Conservation (phyloP, 495 filamentous ascomycete genomes). For the Oidiodendron maius region DNA sequence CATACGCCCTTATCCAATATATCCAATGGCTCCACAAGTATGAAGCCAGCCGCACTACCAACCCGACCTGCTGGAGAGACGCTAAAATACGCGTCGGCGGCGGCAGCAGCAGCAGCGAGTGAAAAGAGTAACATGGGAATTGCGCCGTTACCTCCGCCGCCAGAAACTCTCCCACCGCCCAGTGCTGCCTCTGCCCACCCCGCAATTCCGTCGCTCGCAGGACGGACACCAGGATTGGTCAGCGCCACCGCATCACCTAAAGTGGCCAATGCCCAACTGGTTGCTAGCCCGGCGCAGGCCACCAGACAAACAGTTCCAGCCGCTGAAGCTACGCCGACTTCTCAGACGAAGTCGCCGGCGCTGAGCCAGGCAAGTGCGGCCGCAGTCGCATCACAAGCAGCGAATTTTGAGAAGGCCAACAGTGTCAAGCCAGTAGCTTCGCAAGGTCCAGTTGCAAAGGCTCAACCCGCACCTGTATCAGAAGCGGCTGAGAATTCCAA, state of each 20-base stretch:
- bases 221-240: slow-evolving; percentile 25
- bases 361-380: slow-evolving; percentile 34
- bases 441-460: slow-evolving; percentile 29
- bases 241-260: slow-evolving; percentile 48
- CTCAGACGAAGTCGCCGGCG: slow-evolving; percentile 46
- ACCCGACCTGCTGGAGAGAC: slow-evolving; percentile 81
- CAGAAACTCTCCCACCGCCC: slow-evolving; percentile 16
- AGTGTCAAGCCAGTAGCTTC: slow-evolving; percentile 13
- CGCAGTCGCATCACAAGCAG: slow-evolving; percentile 35
- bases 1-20: slow-evolving; percentile 60
- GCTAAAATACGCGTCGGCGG: slow-evolving; percentile 93
- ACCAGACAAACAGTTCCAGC: slow-evolving; percentile 33
- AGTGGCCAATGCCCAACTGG: slow-evolving; percentile 45
- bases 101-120: slow-evolving; percentile 88
- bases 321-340: slow-evolving; percentile 18
- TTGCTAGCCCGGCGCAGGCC: slow-evolving; percentile 36
- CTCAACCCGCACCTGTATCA: slow-evolving; percentile 26
- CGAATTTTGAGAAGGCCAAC: slow-evolving; percentile 39
- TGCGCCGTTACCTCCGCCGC: slow-evolving; percentile 42
- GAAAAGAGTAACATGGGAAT: slow-evolving; percentile 61
- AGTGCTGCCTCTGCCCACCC: slow-evolving; percentile 12
- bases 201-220: slow-evolving; percentile 20
- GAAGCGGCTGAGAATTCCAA: slow-evolving; percentile 31
- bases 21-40: slow-evolving; percentile 48
- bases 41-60: slow-evolving; percentile 92